phyloP scores from a whole-genome alignment of 2,329 filamentous ascomycete species.

The Elsinoe australis region DNA sequence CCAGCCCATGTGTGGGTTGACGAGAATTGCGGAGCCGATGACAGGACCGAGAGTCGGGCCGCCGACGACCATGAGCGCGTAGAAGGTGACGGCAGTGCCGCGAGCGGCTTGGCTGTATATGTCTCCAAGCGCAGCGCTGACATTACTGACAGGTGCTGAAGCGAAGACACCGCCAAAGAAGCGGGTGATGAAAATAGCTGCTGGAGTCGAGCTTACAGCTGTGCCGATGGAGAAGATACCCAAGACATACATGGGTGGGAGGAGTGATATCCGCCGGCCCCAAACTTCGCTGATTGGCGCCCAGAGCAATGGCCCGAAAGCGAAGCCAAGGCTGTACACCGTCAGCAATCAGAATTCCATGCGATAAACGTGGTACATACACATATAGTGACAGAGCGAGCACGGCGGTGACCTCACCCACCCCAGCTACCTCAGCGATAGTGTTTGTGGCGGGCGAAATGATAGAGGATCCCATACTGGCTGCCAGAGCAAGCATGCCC shows the following conservation, averaged over 20 bases:
- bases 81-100: conserved; percentile 35
- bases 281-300: conserved; percentile 41
- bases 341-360: neutral
- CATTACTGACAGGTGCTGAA: conserved; percentile 38
- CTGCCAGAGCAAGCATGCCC: conserved; percentile 44
- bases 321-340: conserved; percentile 18
- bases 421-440: conserved; percentile 38
- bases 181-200: conserved; percentile 35
- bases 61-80: conserved; percentile 36
- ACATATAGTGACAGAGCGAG: conserved; percentile 43
- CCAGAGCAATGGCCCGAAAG: conserved; percentile 25
- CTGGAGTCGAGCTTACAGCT: conserved; percentile 34
- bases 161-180: conserved; percentile 43
- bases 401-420: conserved; percentile 40
- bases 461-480: conserved; percentile 45
- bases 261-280: conserved; percentile 39
- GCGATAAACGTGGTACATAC: conserved; percentile 24
- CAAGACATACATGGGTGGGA: conserved; percentile 38
- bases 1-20: conserved; percentile 35
- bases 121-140: conserved; percentile 39
- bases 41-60: conserved; percentile 38
- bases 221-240: conserved; percentile 42
- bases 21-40: conserved; percentile 35
- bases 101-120: conserved; percentile 35
- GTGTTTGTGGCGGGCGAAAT: conserved; percentile 40